These are phyloP conservation scores for Hypsizygus marmoreus DNA, from an alignment of 768 basidiomycete species.

Conservation along the genomic window DNA sequence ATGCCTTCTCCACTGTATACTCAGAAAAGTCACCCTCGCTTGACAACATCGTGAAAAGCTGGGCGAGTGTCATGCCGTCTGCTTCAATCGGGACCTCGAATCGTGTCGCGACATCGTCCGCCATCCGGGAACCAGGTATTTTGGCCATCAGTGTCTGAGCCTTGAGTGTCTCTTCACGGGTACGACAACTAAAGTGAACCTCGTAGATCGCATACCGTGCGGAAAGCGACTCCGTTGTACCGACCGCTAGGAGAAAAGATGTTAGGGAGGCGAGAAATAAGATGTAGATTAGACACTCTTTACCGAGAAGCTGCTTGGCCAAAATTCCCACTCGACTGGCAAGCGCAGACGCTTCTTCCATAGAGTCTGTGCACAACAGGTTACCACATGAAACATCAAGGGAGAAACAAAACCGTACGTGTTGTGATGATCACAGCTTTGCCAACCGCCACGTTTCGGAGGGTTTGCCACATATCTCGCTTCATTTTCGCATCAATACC, in stretches of 20 bases:
- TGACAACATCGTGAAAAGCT: slow-evolving; percentile 59
- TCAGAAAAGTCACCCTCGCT: slow-evolving; percentile 57
- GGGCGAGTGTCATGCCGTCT: slow-evolving; percentile 51
- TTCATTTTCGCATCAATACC: slow-evolving; percentile 85
- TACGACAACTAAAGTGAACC: slow-evolving; percentile 71
- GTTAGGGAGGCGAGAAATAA: not conserved
- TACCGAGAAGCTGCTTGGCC: slow-evolving; percentile 69
- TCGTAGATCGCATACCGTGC: slow-evolving; percentile 74
- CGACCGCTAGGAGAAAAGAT: slow-evolving; percentile 49
- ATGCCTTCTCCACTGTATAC: slow-evolving; percentile 71
- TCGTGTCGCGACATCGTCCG: slow-evolving; percentile 74
- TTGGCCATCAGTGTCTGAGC: slow-evolving; percentile 63
- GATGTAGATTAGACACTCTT: slow-evolving; percentile 15
- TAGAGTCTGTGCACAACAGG: slow-evolving; percentile 54
- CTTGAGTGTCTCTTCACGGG: slow-evolving; percentile 56
- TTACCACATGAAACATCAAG: not conserved
- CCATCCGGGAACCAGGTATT: slow-evolving; percentile 64
- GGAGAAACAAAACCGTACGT: slow-evolving; percentile 41
- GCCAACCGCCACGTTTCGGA: slow-evolving; percentile 62
- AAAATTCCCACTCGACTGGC: slow-evolving; percentile 78
- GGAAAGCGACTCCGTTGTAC: slow-evolving; percentile 63
- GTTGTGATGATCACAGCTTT: slow-evolving; percentile 77
- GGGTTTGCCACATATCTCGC: slow-evolving; percentile 79
- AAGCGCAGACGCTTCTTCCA: slow-evolving; percentile 83
- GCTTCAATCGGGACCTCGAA: slow-evolving; percentile 67